Evolutionary conservation across 305 asterid species (phyloP).

Genomic region (Fraxinus latifolia): DNA sequence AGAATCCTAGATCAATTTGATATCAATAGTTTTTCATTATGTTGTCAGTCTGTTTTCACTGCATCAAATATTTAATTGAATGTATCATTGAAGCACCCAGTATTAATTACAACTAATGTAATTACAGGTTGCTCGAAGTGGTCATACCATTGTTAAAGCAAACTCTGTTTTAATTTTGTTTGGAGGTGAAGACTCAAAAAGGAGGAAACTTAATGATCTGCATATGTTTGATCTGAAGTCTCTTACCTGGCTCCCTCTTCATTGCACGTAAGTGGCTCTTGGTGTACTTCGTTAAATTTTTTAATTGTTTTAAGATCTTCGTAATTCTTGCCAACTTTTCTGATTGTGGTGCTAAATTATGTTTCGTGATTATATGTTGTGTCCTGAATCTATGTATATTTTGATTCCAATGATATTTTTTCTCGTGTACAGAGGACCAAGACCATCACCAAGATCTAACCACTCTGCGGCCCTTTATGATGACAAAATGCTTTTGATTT

Average conservation of each 20-base stretch:
- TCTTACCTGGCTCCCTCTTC: conserved; percentile 96
- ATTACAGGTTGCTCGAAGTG: conserved; percentile 87
- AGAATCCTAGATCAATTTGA: not conserved
- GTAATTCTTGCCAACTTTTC: conserved; percentile 6
- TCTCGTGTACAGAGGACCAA: conserved; percentile 68
- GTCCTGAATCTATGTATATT: conserved; percentile 17
- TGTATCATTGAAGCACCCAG: not conserved
- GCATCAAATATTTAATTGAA: not conserved
- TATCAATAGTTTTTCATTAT: not conserved
- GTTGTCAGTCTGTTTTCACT: not conserved
- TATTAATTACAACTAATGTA: conserved; percentile 27
- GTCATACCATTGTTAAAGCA: conserved; percentile 87
- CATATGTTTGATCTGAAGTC: conserved; percentile 98
- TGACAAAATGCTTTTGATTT: conserved; percentile 75
- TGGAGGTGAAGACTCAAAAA: conserved; percentile 88
- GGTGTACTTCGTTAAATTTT: not conserved
- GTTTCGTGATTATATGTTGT: conserved; percentile 10
- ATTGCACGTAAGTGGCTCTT: conserved; percentile 77
- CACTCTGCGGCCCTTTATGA: conserved; percentile 88
- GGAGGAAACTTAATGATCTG: conserved; percentile 85
- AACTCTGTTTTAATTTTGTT: conserved; percentile 76
- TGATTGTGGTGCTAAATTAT: conserved; percentile 9
- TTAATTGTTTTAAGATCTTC: conserved; percentile 9
- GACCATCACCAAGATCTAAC: conserved; percentile 87
- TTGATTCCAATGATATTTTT: conserved; percentile 18